phyloP scores from a whole-genome alignment of 208 protist genomes.

The Endotrypanum monterogeii region DNA sequence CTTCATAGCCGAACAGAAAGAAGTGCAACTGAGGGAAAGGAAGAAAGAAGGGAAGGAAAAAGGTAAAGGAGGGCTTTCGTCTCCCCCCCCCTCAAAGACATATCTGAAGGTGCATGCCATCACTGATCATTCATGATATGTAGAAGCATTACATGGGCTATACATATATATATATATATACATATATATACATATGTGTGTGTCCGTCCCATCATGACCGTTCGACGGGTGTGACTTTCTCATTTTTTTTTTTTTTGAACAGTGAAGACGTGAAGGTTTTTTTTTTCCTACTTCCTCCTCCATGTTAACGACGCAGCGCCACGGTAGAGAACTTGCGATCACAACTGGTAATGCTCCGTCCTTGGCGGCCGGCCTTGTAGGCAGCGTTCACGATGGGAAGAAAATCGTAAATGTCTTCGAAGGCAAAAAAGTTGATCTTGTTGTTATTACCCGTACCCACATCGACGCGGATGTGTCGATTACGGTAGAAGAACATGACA shows the following conservation, averaged over 20 bases:
- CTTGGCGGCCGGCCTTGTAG: conserved; percentile 96
- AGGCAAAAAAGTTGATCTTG: conserved; percentile 98
- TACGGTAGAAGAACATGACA: conserved; percentile 99
- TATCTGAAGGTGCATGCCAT: not conserved
- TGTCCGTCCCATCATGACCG: not conserved
- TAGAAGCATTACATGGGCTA: too few relatives aligned
- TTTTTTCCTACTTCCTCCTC: not conserved
- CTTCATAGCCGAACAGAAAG: not conserved
- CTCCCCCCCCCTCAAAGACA: not conserved
- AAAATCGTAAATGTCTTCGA: conserved; percentile 96
- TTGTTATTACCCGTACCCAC: conserved; percentile 99
- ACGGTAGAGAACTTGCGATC: conserved; percentile 97
- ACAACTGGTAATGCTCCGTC: conserved; percentile 94
- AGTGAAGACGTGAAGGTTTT: too few relatives aligned
- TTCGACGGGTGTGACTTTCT: not conserved
- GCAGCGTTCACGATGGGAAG: conserved; percentile 98
- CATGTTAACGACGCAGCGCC: conserved; percentile 36
- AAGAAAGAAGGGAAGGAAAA: not conserved
- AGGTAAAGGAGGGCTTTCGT: not conserved
- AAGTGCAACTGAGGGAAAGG: not conserved
- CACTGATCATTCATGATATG: not conserved
- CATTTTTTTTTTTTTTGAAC: not conserved
- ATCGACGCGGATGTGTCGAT: conserved; percentile 99
- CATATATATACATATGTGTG: not conserved
- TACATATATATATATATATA: not conserved